Conservation (phyloP, 352 stramenopile genomes). For the Globisporangium echinulatum region DNA sequence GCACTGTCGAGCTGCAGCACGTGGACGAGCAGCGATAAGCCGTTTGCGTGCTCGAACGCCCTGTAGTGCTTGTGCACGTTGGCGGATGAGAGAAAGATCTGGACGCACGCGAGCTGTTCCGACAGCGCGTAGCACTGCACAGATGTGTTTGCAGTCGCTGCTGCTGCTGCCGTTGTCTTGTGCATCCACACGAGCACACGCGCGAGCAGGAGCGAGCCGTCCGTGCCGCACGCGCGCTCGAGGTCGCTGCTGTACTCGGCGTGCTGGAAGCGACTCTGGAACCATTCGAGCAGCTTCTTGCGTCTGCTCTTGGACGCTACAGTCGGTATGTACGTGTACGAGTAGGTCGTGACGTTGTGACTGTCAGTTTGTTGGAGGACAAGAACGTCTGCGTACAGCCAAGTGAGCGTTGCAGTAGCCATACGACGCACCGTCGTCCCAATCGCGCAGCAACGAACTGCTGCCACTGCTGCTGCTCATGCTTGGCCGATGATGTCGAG, state of each 20-base stretch:
- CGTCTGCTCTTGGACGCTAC: conserved; percentile 42
- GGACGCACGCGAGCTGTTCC: conserved; percentile 43
- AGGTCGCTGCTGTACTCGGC: conserved; percentile 15
- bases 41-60: conserved; percentile 51
- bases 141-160: too few species aligned
- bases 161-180: conserved; percentile 19
- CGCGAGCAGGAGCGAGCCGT: conserved; percentile 50
- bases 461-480: conserved; percentile 18
- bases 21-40: conserved; percentile 36
- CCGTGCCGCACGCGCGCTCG: conserved; percentile 32
- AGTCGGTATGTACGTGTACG: too few species aligned
- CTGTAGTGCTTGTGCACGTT: conserved; percentile 34
- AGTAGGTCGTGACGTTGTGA: too few species aligned
- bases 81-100: conserved; percentile 35
- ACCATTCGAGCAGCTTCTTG: conserved; percentile 50
- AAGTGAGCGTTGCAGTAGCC: neutral
- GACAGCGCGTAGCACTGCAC: conserved; percentile 20
- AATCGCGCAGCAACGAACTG: conserved; percentile 40
- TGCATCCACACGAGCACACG: conserved; percentile 66
- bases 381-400: neutral
- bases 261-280: conserved; percentile 24
- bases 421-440: conserved; percentile 47
- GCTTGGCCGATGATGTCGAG: too few species aligned
- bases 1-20: conserved; percentile 20
- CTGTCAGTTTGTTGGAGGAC: too few species aligned